Evolutionary conservation across 805 yeast genomes (phyloP).

Genomic region (Saturnispora sekii): DNA sequence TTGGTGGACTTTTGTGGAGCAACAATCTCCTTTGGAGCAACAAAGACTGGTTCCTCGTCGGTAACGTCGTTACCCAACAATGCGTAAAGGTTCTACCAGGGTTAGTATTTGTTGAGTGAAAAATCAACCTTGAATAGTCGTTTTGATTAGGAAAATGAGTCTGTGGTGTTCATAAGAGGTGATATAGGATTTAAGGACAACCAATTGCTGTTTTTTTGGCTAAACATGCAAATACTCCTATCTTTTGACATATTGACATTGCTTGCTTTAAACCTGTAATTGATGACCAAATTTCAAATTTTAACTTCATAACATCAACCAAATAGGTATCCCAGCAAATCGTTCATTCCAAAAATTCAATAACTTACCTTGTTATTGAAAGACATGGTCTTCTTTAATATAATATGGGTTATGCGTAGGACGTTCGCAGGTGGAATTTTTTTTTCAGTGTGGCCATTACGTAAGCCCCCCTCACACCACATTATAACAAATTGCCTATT

Average conservation of each 20-base stretch:
- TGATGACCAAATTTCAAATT: too few relatives aligned
- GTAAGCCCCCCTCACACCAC: background rate
- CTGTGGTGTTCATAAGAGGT: too few relatives aligned
- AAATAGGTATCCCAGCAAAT: background rate
- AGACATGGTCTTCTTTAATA: conserved; percentile 9
- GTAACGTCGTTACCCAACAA: conserved; percentile 85
- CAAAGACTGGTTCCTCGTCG: conserved; percentile 52
- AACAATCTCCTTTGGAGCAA: conserved; percentile 65
- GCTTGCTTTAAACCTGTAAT: too few relatives aligned
- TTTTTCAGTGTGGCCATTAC: background rate
- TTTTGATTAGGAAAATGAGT: background rate
- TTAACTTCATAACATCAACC: too few relatives aligned
- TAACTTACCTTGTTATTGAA: conserved; percentile 17
- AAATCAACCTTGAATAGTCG: background rate
- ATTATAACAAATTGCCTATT: too few relatives aligned
- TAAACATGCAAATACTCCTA: too few relatives aligned
- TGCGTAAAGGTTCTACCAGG: conserved; percentile 61
- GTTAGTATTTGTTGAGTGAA: background rate
- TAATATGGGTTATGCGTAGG: background rate
- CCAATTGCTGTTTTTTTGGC: too few relatives aligned
- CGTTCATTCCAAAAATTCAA: too few relatives aligned
- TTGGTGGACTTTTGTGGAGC: conserved; percentile 77
- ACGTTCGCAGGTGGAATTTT: background rate
- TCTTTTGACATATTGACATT: too few relatives aligned
- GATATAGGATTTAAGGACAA: too few relatives aligned